A percentile compares a stretch with the other conserved stretches of the same genome.
Conservation (phyloP, 768 basidiomycete genomes). For the Gyrodon lividus region DNA sequence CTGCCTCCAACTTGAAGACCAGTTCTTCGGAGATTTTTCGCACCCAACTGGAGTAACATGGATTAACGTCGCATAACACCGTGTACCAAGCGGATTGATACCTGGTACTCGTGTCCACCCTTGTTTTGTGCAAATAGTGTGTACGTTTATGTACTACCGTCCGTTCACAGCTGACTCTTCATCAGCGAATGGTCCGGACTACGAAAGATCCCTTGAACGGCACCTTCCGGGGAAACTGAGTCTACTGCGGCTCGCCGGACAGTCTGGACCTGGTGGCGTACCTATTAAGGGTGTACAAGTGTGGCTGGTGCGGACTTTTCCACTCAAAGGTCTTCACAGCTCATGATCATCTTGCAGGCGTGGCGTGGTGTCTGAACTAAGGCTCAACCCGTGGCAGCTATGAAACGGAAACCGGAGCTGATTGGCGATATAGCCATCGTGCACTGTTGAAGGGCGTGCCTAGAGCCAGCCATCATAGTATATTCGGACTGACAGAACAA, state of each 20-base stretch:
- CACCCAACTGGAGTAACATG: constrained; percentile 9
- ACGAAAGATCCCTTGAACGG: not conserved
- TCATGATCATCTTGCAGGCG: not conserved
- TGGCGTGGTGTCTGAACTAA: not conserved
- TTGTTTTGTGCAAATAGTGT: constrained; percentile 13
- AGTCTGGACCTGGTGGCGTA: no score
- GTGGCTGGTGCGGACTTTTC: constrained; percentile 19
- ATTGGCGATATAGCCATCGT: no score
- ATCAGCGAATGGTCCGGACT: not conserved
- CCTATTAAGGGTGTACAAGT: constrained; percentile 4
- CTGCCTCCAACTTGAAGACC: no score
- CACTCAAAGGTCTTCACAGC: not conserved
- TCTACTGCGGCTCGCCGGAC: constrained; percentile 1
- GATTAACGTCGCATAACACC: constrained; percentile 1
- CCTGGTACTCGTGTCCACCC: constrained; percentile 19
- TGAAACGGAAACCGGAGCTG: not conserved
- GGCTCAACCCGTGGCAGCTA: not conserved
- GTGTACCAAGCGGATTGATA: not conserved
- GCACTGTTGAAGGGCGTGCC: not conserved
- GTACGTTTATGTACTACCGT: constrained; percentile 25
- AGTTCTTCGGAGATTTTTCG: not conserved
- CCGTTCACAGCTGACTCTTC: not conserved
- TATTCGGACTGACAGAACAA: constrained; percentile 4
- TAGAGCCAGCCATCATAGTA: not conserved
- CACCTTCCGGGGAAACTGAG: constrained; percentile 11